Conservation (phyloP, 371 early-diverging fungal species). For the Rhizopus sp. region DNA sequence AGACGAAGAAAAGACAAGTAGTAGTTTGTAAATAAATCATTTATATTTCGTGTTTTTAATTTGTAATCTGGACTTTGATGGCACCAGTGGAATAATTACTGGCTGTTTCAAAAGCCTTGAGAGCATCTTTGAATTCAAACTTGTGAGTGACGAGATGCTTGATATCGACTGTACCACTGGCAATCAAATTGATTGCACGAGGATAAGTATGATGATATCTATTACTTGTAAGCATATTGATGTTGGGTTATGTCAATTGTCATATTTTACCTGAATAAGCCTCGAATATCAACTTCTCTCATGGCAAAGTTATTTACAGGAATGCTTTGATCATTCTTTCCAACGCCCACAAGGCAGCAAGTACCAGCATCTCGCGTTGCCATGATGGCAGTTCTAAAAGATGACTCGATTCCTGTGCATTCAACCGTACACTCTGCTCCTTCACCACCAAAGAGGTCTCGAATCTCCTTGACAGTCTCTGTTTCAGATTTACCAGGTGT, state of each 20-base stretch:
- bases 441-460: conserved; percentile 31
- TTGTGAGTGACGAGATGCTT: conserved; percentile 44
- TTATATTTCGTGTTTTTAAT: conserved; percentile 16
- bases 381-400: conserved; percentile 48
- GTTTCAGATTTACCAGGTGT: conserved; percentile 32
- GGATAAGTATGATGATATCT: conserved; percentile 51
- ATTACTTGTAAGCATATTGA: neutral
- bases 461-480: conserved; percentile 38
- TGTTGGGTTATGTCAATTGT: neutral
- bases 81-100: conserved; percentile 39
- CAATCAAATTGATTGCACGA: conserved; percentile 39
- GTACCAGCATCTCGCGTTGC: conserved; percentile 45
- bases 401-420: conserved; percentile 49
- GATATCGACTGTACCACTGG: conserved; percentile 35
- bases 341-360: conserved; percentile 48
- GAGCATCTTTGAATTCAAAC: conserved; percentile 45
- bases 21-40: conserved; percentile 2
- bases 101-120: conserved; percentile 45
- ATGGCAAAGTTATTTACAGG: conserved; percentile 56
- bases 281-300: conserved; percentile 49
- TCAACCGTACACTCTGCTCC: conserved; percentile 45
- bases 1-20: conserved; percentile 15
- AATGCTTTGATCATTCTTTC: conserved; percentile 45
- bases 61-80: conserved; percentile 48
- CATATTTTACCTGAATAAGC: conserved; percentile 33